Base-by-base conservation (phyloP, 495 filamentous ascomycete species). In the Penicillium nucicola region DNA sequence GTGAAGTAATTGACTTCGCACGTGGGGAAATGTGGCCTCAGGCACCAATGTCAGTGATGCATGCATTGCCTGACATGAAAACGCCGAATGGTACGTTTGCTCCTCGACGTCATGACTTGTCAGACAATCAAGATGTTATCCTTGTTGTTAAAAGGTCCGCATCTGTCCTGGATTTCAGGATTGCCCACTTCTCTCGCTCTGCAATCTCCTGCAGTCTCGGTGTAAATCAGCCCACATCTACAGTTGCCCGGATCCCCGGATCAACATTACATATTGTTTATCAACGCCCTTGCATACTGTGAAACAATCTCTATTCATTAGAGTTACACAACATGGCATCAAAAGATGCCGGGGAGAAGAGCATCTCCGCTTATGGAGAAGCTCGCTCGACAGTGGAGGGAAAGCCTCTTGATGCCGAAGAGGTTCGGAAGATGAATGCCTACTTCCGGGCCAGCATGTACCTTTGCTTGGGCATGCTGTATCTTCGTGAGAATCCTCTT, bases 401-500 rank as follows among this genome's bases (percentile, higher is more conserved):
- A 5, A 65, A 70, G 28, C 82, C 83, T 8, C 75, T 89, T 12
- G 74, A 72, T 35, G 55, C 77, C 18, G 84, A 87, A 18, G 84
- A 88, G 43, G 53, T 88, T 43, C 75, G 78, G 42, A 82, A 86
- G 68, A 82, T 78, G 61, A 82, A 79, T 46, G 76, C 79, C 42
- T 89, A 82, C 66, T 88, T 87, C 73, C 76, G 80, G 33, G 85
- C 86, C 38, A 85, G 81, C 58, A 57, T 88, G 60, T 89, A 88
- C 56, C 79, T 89, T 6, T 83, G 82, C 54, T 67, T 89, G 30
- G 86, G 86, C 48, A 88, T 88, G 85, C 84, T 89, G 50, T 88
- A 86, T 52, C 79, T 89, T 11, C 77, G 76, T 43, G 74, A 84
- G 13, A 89, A 88, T 52, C 79, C 83, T 5, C 76, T 89, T 4